Conservation (phyloP, 768 basidiomycete genomes). For the Leccinum boreale region DNA sequence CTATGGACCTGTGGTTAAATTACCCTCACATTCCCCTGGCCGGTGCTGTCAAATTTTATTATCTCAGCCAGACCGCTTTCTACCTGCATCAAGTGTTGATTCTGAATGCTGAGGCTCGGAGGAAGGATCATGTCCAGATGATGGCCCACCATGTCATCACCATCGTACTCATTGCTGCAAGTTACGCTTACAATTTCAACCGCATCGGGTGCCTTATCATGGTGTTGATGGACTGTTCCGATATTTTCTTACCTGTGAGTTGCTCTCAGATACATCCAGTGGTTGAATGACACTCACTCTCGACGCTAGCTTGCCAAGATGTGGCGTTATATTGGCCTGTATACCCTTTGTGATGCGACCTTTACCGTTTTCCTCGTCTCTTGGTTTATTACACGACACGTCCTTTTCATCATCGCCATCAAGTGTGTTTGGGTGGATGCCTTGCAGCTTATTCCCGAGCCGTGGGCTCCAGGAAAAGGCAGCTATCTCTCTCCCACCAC, state of each 20-base stretch:
- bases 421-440: constrained; percentile 54
- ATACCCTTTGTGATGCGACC: constrained; percentile 62
- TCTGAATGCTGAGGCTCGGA: constrained; percentile 86
- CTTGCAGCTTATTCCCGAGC: constrained; percentile 42
- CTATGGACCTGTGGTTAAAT: constrained; percentile 64
- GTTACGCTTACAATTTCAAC: constrained; percentile 82
- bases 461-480: constrained; percentile 60
- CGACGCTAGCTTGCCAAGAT: constrained; percentile 83
- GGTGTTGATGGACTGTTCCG: constrained; percentile 91
- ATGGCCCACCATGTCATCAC: constrained; percentile 94
- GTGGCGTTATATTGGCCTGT: constrained; percentile 76
- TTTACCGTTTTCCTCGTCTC: constrained; percentile 84
- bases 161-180: constrained; percentile 66
- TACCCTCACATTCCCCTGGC: constrained; percentile 85
- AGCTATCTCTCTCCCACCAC: constrained; percentile 49
- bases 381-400: constrained; percentile 89
- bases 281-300: background rate
- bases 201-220: constrained; percentile 88
- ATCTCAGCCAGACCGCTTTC: constrained; percentile 80
- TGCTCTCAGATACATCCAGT: background rate
- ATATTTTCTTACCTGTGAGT: constrained; percentile 88
- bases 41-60: constrained; percentile 85
- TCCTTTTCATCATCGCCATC: constrained; percentile 74
- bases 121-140: constrained; percentile 96
- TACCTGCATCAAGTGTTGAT: constrained; percentile 91